phyloP scores from a whole-genome alignment of 495 filamentous ascomycete species.

The Aspergillus haitiensis region DNA sequence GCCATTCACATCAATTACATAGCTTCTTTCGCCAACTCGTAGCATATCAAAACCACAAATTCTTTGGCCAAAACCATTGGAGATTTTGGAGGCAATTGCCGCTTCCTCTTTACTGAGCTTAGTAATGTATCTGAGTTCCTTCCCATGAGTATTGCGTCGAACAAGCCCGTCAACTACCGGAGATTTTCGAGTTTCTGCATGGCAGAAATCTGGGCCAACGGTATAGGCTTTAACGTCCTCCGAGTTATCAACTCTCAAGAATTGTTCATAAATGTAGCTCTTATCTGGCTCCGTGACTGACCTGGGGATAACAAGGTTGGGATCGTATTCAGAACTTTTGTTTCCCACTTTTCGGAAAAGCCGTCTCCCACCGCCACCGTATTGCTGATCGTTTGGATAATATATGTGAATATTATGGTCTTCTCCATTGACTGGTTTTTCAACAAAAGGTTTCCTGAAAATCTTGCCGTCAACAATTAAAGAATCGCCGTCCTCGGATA shows the following conservation, averaged over 20 bases:
- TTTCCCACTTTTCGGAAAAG: constrained; percentile 97
- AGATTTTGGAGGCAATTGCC: constrained; percentile 83
- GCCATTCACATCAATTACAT: constrained; percentile 98
- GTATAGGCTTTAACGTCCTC: constrained; percentile 99
- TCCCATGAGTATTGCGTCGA: constrained; percentile 92
- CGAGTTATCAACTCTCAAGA: constrained; percentile 90
- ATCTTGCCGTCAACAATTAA: constrained; percentile 80
- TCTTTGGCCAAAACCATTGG: constrained; percentile 86
- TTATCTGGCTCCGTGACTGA: constrained; percentile 73
- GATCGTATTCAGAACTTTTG: constrained; percentile 93
- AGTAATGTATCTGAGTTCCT: constrained; percentile 95
- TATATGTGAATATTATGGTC: constrained; percentile 99
- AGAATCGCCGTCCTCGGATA: constrained; percentile 81
- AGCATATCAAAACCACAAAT: constrained; percentile 98
- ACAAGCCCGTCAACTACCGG: constrained; percentile 97
- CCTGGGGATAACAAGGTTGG: constrained; percentile 69
- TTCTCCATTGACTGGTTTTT: constrained; percentile 97
- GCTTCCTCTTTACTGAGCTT: constrained; percentile 78
- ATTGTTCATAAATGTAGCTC: constrained; percentile 96
- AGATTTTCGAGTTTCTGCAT: constrained; percentile 95
- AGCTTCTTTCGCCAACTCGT: constrained; percentile 82
- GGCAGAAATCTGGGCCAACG: constrained; percentile 88
- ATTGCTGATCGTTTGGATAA: constrained; percentile 71
- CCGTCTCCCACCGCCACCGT: constrained; percentile 82
- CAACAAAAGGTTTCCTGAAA: constrained; percentile 92